Evolutionary conservation across 2,329 filamentous ascomycete genomes (phyloP), one percentile per base, ranked within the genome.

Genomic region (Cytospora mali): DNA sequence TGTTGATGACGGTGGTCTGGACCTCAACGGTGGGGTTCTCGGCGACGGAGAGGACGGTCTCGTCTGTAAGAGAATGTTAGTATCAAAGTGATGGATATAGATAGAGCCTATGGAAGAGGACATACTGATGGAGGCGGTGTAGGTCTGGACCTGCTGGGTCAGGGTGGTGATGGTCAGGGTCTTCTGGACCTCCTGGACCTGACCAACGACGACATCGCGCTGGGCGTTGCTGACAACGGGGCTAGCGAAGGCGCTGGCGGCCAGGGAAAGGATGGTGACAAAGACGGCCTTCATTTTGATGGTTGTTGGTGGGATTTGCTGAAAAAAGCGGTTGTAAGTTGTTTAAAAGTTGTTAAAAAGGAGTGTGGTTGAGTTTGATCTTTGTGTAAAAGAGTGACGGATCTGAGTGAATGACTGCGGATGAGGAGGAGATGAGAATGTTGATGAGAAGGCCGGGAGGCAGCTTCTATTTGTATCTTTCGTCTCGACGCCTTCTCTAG

Each of bases 71-170:
- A 42, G 23, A 14, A 39, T 62, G 28, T 33, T 13, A 29, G 33
- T 29, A 25, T 62, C 39, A 49, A 7, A 14, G 11, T 31, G 14
- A 18, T 50, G 35, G 13, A 16, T 49, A 31, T n/a, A 21, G 49
- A 29, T 9, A 16, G 27, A 33, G 49, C n/a, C n/a, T n/a, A n/a
- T n/a, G 23, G 35, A 29, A 10, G 29, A 11, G 23, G 18, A 14
- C 69, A 53, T 69, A 71, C 70, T 71, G 66, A 71, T 71, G 60
- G 64, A 68, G 57, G 68, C 63, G n/a, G 70, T 71, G 65, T 71
- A 69, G 11, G 55, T 63, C 60, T 64, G 64, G 62, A 71, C 42
- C n/a, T 46, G n/a, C 42, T 46, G 64, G 42, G 66, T 67, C 60
- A 69, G 67, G 53, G 71, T 58, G 61, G 66, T 62, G 46, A 64